Evolutionary conservation across 768 basidiomycete species (phyloP), one percentile per base, ranked within the genome.

Genomic region (Boletellus sp.): DNA sequence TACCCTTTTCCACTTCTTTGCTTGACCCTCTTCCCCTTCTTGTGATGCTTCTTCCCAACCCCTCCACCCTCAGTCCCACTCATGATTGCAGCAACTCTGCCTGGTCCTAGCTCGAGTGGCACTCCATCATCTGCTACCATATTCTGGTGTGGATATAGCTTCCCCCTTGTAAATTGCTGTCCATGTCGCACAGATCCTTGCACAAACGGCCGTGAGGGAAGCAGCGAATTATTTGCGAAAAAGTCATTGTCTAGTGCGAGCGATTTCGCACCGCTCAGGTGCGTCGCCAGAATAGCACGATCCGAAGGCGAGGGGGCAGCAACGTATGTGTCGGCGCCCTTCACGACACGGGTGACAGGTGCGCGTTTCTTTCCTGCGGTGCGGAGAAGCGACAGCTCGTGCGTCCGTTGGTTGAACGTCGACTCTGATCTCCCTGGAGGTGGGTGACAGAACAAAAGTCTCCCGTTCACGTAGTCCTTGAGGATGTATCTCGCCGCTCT

Each of bases 391-490:
- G 81, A 77, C 19, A 82, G 68, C 40, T 81, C 74, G 47, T 87
- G 80, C 12, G 84, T 86, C 41, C 78, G 73, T 44, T 75, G 64
- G 69, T 98, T 98, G 74, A 94, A 98, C 1, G 72, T 72, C 42
- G 79, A 75, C 26, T 84, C 78, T 2, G 78, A 63, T 4, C 80
- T 68, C 11, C 72, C 81, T 1, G 94, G 92, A n/a, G 95, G 90
- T 15, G 91, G 83, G 56, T 95, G 88, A 56, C 90, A 93, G 67
- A 80, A 97, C 9, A 98, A 76, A 1, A 99, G 76, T 60, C 91
- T 93, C 22, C 90, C 96, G 58, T 88, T 94, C 52, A 98, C 94
- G 62, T 94, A 99, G 71, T 99, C 96, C 68, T 99, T 99, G 42
- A 99, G 77, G 48, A 99, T 76, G 63, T 87, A 87, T 51, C 96